Evolutionary conservation across 352 stramenopile genomes (phyloP), one percentile per base, ranked within the genome.

Genomic region (Saprolegnia diclina): DNA sequence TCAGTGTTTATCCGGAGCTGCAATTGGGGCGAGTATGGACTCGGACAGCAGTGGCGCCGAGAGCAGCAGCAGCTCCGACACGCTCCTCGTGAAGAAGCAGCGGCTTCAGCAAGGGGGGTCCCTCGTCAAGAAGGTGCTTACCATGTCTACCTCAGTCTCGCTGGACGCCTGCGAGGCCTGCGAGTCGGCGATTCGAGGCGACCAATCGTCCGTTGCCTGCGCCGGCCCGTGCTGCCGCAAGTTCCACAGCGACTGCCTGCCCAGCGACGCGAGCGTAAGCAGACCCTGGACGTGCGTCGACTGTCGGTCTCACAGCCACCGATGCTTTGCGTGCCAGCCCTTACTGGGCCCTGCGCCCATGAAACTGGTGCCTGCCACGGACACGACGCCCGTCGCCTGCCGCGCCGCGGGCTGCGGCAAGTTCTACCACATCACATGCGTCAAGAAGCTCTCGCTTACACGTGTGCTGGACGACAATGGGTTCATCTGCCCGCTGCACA

Each of bases 401-500:
- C 79, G 87, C 32, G 87, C 87, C 48, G 71, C 90, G 7, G 92
- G 84, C 46, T 94, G 87, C 56, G 87, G 87, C 29, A 93, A 93
- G 65, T 94, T 87, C 65, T 94, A 93, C 64, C 87, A 94, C 59
- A 76, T 87, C 19, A 74, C 87, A 40, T 94, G 87, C 56, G 91
- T 94, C 53, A 85, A 82, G 38, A 85, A 84, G 56, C 81, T 92
- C 56, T 82, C 87, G 53, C 73, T 94, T 44, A 86, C 87, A 6
- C 72, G 87, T 21, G 90, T 72, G 19, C 65, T 91, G 63, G 86
- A 86, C 16, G 80, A 85, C 66, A 80, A 81, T 55, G 79, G 89
- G 66, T 94, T 94, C 64, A 94, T 94, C 53, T 94, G 87, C 64
- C 85, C 87, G 38, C 74, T 94, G 21, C 86, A 94, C 64, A 94